Evolutionary conservation across 1,139 yeast species (phyloP).

Genomic region (Ogataea hybrid): DNA sequence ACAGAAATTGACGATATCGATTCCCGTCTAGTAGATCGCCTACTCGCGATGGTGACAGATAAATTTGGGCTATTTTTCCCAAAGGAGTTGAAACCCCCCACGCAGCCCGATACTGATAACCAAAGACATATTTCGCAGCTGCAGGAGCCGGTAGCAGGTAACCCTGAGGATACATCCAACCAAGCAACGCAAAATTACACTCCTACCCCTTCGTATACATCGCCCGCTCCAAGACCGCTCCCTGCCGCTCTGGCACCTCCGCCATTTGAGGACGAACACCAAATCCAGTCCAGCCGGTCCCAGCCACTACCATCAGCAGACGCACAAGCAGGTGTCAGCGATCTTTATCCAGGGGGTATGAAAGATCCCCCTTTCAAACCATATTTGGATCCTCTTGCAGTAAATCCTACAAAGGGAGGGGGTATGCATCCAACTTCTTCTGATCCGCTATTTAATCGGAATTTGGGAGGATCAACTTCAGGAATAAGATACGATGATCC

Average conservation of each 20-base stretch:
- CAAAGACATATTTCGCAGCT: no score
- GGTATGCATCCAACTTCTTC: constrained; percentile 55
- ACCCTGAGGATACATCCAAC: neutral
- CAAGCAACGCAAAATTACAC: neutral
- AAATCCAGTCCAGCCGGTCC: constrained; percentile 19
- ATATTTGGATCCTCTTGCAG: constrained; percentile 37
- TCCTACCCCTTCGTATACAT: neutral
- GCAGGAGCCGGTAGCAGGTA: neutral
- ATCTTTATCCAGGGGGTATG: constrained; percentile 50
- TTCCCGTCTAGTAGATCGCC: neutral
- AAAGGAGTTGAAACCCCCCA: neutral
- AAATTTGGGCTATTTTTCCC: constrained; percentile 3
- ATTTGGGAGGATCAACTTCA: constrained; percentile 36
- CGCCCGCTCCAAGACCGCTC: constrained; percentile 11
- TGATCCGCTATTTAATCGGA: constrained; percentile 48
- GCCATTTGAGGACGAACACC: constrained; percentile 36
- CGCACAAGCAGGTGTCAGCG: constrained; percentile 42
- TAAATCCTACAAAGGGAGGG: constrained; percentile 30
- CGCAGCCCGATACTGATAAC: no score
- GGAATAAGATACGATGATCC: constrained; percentile 62
- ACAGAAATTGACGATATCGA: neutral
- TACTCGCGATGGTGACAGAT: neutral
- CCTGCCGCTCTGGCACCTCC: constrained; percentile 29
- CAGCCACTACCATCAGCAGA: neutral
- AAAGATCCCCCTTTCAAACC: constrained; percentile 44